Base-by-base conservation (phyloP, 495 filamentous ascomycete genomes). In the Penicillium daleae region DNA sequence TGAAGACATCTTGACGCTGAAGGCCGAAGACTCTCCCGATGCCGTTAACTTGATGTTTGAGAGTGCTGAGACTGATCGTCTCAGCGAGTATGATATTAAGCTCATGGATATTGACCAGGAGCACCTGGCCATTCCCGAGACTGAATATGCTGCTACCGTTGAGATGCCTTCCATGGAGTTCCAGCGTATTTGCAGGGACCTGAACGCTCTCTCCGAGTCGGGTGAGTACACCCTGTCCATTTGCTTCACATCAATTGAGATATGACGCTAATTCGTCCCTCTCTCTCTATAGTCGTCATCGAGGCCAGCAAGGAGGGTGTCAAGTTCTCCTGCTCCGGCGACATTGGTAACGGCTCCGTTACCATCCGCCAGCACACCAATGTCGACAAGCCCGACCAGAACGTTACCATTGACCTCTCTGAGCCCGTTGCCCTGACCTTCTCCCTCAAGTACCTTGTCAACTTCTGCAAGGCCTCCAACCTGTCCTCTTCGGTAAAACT, bases 21-120 rank as follows among this genome's bases (percentile, higher is more conserved):
- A 97, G 88, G 95, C 95, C 15, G 93, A 98, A 68, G 95, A 99
- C 78, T 88, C 93, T 15, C 95, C 95, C 46, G 95, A 99, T 76
- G 89, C 90, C 22, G 86, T 99, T 52, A 98, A 97, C 83, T 83
- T 99, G 61, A 87, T 94, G 65, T 98, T 99, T 74, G 95, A 99
- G 88, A 93, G 87, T 79, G 82, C 86, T 61, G 90, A 91, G 75
- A 92, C 86, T 66, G 95, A 99, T 76, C 82, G 95, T 54, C 85
- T 98, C 62, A 95, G 91, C 82, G 95, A 98, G 79, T 99, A 98
- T 76, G 95, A 99, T 78, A 89, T 99, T 80, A 99, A 99, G 87
- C 85, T 99, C 64, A 99, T 99, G 96, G 95, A 99, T 76, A 97
- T 99, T 75, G 95, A 99, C 79, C 95, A 99, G 79, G 95, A 99